These are phyloP conservation scores for Tarenaya hassleriana DNA, from an alignment of 345 rosid genomes.

Conservation along the genomic window DNA sequence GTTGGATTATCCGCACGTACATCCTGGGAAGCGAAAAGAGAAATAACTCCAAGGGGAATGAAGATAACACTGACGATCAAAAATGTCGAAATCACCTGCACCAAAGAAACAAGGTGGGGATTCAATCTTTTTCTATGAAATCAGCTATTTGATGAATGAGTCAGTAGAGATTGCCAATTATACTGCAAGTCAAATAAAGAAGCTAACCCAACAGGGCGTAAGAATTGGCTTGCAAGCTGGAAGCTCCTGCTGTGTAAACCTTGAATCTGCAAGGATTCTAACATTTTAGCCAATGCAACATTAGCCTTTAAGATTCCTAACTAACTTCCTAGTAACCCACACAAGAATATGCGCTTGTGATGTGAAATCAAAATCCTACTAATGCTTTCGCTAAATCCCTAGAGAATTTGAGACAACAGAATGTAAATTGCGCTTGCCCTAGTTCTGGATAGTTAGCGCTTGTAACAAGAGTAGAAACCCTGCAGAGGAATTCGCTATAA, in stretches of 20 bases:
- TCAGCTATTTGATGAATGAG: neutral
- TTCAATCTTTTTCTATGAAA: neutral
- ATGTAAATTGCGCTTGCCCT: too few relatives aligned
- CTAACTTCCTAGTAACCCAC: slow-evolving; percentile 1
- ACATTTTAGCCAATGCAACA: slow-evolving; percentile 1
- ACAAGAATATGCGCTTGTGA: neutral
- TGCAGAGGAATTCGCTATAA: neutral
- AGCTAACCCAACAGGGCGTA: slow-evolving; percentile 87
- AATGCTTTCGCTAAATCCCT: neutral
- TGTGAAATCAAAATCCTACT: slow-evolving; percentile 1
- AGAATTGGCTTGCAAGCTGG: slow-evolving; percentile 99
- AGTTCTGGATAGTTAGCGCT: too few relatives aligned
- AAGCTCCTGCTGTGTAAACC: slow-evolving; percentile 94
- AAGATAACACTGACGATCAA: slow-evolving; percentile 85
- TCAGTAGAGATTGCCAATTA: neutral
- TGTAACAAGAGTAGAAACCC: too few relatives aligned
- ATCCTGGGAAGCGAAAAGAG: slow-evolving; percentile 82
- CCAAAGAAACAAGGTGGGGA: neutral
- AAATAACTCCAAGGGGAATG: slow-evolving; percentile 92
- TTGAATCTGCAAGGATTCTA: slow-evolving; percentile 56
- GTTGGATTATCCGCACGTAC: slow-evolving; percentile 33
- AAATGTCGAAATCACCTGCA: slow-evolving; percentile 85
- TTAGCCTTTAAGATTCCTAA: neutral
- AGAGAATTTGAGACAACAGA: neutral
- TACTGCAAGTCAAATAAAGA: neutral